Evolutionary conservation across 2,329 filamentous ascomycete species (phyloP), one percentile per base, ranked within the genome.

Genomic region (Colletotrichum karsti): DNA sequence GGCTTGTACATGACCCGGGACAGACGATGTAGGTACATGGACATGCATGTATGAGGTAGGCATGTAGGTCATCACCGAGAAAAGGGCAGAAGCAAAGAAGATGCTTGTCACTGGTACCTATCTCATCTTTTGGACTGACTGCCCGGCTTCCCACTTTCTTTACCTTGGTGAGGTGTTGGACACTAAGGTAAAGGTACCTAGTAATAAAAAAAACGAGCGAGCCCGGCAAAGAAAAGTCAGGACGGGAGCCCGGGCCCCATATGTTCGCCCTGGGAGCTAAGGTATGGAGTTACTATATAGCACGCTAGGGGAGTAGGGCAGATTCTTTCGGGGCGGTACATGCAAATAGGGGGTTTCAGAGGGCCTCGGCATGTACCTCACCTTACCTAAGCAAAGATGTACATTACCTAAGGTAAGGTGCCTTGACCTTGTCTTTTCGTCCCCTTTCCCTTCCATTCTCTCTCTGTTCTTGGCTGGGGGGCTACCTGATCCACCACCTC

Each of bases 121-220:
- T n/a, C 20, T 24, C 30, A 8, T 28, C 30, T 22, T 15, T 18
- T 33, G 12, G 18, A 22, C 51, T 48, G 56, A 37, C 56, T 48
- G 46, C n/a, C 8, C 10, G 33, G 33, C 44, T 51, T 39, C n/a
- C 33, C 30, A 35, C 33, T 60, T 37, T 22, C 33, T 42, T 57
- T 60, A 60, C 33, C 35, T 57, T 60, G 51, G 57, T 60, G 50
- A 41, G 44, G 57, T 60, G 57, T 39, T 20, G n/a, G 22, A 50
- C 57, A 39, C 56, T 60, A 51, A 60, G 50, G n/a, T n/a, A n/a
- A n/a, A n/a, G n/a, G n/a, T n/a, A n/a, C n/a, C n/a, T n/a, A n/a
- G n/a, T n/a, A n/a, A n/a, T n/a, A n/a, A n/a, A n/a, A n/a, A n/a
- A n/a, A n/a, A n/a, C n/a, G n/a, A 54, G 51, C 24, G 33, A 37